Conservation (phyloP, 2,329 filamentous ascomycete species). For the Calonectria pteridis region DNA sequence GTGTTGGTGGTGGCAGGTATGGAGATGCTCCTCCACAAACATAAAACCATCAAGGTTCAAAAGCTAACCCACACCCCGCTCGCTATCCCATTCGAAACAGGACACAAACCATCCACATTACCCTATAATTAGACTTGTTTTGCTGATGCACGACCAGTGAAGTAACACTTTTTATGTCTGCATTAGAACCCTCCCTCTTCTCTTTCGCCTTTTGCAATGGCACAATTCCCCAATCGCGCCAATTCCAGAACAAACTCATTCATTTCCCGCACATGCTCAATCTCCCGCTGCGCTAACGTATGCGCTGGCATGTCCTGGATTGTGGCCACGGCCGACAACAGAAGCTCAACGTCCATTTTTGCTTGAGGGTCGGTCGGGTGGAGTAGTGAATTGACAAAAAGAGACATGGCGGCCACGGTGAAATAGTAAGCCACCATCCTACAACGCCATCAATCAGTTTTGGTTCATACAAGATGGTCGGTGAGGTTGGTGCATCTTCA, state of each 20-base stretch:
- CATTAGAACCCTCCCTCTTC: neutral
- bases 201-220: conserved; percentile 51
- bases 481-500: neutral
- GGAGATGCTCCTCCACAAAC: neutral
- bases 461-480: neutral
- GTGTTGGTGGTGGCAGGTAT: neutral
- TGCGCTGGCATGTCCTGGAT: conserved; percentile 53
- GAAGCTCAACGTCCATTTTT: conserved; percentile 58
- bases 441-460: neutral
- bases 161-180: neutral
- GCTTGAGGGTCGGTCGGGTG: conserved; percentile 58
- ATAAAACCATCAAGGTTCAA: neutral
- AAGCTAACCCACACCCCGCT: neutral
- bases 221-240: conserved; percentile 54
- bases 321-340: conserved; percentile 56
- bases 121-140: neutral
- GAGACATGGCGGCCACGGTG: conserved; percentile 62
- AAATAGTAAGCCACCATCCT: conserved; percentile 68
- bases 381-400: conserved; percentile 66
- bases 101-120: neutral
- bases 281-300: conserved; percentile 47
- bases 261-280: conserved; percentile 54
- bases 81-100: neutral
- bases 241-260: conserved; percentile 58
- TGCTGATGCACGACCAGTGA: neutral